Conservation (phyloP, 2,329 filamentous ascomycete genomes). For the Tetracladium maxilliforme region DNA sequence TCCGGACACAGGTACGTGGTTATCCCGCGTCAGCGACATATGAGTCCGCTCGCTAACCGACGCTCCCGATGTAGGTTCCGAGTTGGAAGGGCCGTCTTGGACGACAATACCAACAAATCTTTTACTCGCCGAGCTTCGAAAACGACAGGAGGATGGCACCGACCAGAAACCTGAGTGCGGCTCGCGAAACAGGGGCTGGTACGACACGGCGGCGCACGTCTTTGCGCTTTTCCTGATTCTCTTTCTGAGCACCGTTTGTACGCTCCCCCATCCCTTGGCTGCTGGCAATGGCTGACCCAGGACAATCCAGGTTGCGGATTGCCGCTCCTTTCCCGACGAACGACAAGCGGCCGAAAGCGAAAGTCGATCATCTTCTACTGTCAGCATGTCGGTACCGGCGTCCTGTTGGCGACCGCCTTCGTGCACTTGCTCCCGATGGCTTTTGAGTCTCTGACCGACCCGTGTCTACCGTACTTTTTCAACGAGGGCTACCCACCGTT, state of each 20-base stretch:
- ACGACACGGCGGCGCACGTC: conserved; percentile 40
- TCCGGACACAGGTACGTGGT: no score
- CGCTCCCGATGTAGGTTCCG: no score
- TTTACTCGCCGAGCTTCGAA: conserved; percentile 30
- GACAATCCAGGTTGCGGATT: conserved; percentile 19
- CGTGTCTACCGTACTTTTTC: conserved; percentile 65
- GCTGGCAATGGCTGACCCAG: conserved; percentile 2
- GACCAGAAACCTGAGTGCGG: conserved; percentile 31
- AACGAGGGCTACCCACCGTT: conserved; percentile 66
- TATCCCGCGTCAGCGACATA: no score
- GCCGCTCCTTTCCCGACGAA: conserved; percentile 14
- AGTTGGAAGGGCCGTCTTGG: conserved; percentile 11
- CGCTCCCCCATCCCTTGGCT: conserved; percentile 2
- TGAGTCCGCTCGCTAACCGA: no score
- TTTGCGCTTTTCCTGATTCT: conserved; percentile 42
- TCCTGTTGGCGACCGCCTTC: conserved; percentile 76
- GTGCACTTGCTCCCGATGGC: conserved; percentile 54
- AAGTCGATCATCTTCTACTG: conserved; percentile 39
- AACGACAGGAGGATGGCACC: conserved; percentile 25
- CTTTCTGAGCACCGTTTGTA: conserved; percentile 33
- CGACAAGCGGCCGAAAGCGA: conserved; percentile 8
- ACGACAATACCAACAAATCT: conserved; percentile 13
- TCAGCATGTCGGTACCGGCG: conserved; percentile 65
- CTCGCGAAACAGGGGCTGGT: conserved; percentile 28
- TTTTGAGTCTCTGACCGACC: conserved; percentile 42